Evolutionary conservation across 1,284 basidiomycete genomes (phyloP), one percentile per base, ranked within the genome.

Genomic region (Cryptococcus depauperatus): DNA sequence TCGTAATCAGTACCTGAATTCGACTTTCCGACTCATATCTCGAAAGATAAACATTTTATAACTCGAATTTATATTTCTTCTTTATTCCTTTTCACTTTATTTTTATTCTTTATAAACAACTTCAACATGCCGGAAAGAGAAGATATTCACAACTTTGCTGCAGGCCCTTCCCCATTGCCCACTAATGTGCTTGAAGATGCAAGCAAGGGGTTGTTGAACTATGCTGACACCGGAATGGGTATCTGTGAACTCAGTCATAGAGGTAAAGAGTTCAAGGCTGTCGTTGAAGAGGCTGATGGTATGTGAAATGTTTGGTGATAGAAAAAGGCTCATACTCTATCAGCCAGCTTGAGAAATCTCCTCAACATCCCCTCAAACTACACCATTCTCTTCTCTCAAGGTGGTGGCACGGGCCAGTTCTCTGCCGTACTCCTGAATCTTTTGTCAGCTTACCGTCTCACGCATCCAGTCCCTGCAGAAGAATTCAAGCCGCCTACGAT

Each of bases 241-340:
- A 81, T 96, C 63, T 85, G 87, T 41, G 91, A 96, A 71, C 81
- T 95, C 62, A 91, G 86, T 2, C 91, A 96, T 69, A 84, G 91
- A 53, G 89, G 88, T 34, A 82, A 85, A 60, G 84, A 90, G 58
- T 96, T 96, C 70, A 77, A 78, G 47, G 73, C 76, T 14, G 84
- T 84, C 67, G 71, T 90, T 54, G 72, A 76, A 50, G 74, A 77
- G 35, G 77, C 87, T 55, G 84, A 87, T 64, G 67, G 64, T 67
- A 55, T 54, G 68, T 52, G 7, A n/a, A 16, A 9, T 25, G 16
- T 19, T 11, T 18, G 21, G 10, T 30, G 8, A 21, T 5, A 42
- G 16, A 8, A 33, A n/a, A 5, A 21, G 35, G 23, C 14, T 11
- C 11, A 16, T 37, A 18, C 4, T 34, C n/a, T 22, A n/a, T 2